Conservation (phyloP, 768 basidiomycete species). For the Russula sp. region DNA sequence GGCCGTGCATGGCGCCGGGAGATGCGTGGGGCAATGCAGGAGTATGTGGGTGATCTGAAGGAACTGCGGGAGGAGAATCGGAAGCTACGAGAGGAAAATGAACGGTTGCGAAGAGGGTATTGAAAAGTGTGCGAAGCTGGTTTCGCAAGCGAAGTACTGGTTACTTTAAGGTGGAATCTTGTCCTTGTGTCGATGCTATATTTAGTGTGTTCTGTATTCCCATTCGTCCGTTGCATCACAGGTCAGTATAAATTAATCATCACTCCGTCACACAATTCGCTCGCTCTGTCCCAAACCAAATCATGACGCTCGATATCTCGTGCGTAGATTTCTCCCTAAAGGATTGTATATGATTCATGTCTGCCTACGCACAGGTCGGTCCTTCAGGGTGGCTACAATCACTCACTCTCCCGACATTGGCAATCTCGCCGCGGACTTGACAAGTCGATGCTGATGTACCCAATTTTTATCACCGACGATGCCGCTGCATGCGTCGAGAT, state of each 20-base stretch:
- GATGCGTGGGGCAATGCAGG: constrained; percentile 52
- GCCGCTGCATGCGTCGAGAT: constrained; percentile 78
- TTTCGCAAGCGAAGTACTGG: background rate
- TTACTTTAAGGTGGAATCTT: too few species aligned
- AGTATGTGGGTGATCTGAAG: constrained; percentile 50
- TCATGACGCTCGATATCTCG: constrained; percentile 20
- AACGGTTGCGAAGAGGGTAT: constrained; percentile 37
- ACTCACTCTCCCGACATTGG: constrained; percentile 83
- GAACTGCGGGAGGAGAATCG: constrained; percentile 40
- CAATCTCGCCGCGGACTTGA: constrained; percentile 74
- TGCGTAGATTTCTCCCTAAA: background rate
- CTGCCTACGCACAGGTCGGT: constrained; percentile 46
- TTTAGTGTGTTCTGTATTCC: background rate
- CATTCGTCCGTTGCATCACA: background rate
- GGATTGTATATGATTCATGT: background rate
- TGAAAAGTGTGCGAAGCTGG: constrained; percentile 13
- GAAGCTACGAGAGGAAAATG: constrained; percentile 61
- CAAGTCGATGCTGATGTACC: constrained; percentile 97
- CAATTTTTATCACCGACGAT: constrained; percentile 96
- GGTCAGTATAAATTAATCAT: too few species aligned
- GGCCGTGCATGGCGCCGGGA: constrained; percentile 62
- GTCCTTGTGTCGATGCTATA: background rate
- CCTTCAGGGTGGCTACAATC: constrained; percentile 89
- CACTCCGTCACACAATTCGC: background rate
- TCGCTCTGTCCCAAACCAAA: background rate